Evolutionary conservation across 106 monocot species (phyloP), one percentile per base, ranked within the genome.

Genomic region (Acorus calamus): DNA sequence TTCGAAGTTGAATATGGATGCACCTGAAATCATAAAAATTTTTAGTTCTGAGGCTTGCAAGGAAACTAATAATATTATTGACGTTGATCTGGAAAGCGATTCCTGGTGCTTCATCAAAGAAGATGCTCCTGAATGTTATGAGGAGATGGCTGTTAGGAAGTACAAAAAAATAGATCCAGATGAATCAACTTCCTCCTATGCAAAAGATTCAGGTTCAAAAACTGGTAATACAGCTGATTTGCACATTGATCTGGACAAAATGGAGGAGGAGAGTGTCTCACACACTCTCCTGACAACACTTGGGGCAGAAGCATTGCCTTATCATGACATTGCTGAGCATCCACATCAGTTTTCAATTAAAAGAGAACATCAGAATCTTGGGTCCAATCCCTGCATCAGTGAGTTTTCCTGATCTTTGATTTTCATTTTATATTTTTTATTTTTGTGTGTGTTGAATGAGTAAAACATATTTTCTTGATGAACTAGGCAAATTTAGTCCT

Each of bases 351-450:
- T 44, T 58, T 59, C 56, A 69, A 44, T 51, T 42, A 62, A 55
- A 45, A 73, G 11, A 4, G 79, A 66, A 65, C 11, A 56, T 75
- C 66, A 76, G 9, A 47, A 52, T 55, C 56, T 62, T 56, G 56
- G 61, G 4, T 52, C 79, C 45, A 61, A 44, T 71, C 49, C 68
- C 69, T 45, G 7, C 63, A 12, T 53, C 11, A 75, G 87, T 83
- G 55, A 77, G 76, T 59, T 8, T 7, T 60, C 9, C 3, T 47
- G 2, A 2, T 3, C 4, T 65, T 44, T 47, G 10, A 46, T 46
- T 46, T 61, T 4, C 45, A 45, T 61, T 46, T 44, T 61, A 7
- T 0, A 61, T 63, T 49, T 2, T 14, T 48, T 62, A 11, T 3
- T 49, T 48, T 4, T 5, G n/a, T 43, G 11, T 3, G 42, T 13